Conservation (phyloP, 2,329 filamentous ascomycete genomes). For the Cladosporium colombiae region DNA sequence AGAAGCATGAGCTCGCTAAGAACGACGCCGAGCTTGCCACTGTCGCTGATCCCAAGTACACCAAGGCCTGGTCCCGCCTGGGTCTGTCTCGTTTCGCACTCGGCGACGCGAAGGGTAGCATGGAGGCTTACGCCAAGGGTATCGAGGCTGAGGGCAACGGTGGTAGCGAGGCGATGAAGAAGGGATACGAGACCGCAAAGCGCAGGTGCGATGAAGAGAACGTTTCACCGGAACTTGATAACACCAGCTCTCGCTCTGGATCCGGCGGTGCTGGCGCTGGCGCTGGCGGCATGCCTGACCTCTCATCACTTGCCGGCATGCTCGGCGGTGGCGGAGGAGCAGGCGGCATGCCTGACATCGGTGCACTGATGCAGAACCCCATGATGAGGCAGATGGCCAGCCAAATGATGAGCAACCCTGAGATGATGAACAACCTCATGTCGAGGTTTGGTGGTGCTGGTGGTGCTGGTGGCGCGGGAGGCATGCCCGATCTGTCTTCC, state of each 20-base stretch:
- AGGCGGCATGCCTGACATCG: conserved; percentile 84
- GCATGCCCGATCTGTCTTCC: conserved; percentile 82
- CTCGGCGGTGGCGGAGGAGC: conserved; percentile 62
- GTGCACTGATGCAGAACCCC: conserved; percentile 90
- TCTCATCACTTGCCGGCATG: conserved; percentile 46
- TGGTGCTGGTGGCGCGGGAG: conserved; percentile 57
- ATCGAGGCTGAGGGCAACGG: conserved; percentile 94
- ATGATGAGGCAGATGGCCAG: conserved; percentile 98
- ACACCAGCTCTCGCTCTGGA: conserved; percentile 11
- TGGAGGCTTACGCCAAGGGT: conserved; percentile 91
- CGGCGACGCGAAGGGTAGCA: conserved; percentile 84
- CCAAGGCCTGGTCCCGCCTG: conserved; percentile 93
- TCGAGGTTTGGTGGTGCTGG: conserved; percentile 65
- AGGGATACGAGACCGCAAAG: conserved; percentile 92
- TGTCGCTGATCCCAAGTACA: conserved; percentile 85
- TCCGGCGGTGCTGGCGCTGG: conserved; percentile 23
- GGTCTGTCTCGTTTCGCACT: conserved; percentile 90
- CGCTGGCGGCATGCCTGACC: conserved; percentile 47
- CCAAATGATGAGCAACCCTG: conserved; percentile 95
- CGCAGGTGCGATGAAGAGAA: conserved; percentile 79
- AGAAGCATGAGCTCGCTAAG: conserved; percentile 80
- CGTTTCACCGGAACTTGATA: conserved; percentile 26
- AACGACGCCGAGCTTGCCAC: conserved; percentile 90
- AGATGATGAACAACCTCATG: conserved; percentile 90
- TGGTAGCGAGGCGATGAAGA: conserved; percentile 95